A percentile compares a stretch with the other conserved stretches of the same genome.
Evolutionary conservation across 192 early-diverging fungal genomes (phyloP).

Genomic region (Podochytrium sp.): DNA sequence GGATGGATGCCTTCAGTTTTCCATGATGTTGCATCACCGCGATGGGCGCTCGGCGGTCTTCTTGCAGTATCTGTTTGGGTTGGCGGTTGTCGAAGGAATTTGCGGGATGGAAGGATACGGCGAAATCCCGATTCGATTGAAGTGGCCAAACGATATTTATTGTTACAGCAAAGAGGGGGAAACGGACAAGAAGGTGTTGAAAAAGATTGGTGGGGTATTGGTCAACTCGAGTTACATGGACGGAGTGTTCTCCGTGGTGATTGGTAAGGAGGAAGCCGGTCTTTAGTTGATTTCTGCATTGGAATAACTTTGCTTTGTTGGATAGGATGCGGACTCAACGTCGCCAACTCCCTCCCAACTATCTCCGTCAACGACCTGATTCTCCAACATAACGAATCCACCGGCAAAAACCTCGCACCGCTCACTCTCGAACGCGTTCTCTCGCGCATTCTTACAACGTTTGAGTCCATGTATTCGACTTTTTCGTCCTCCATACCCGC

Average conservation of each 20-base stretch:
- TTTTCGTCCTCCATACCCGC: slow-evolving; percentile 63
- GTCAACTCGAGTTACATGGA: slow-evolving; percentile 78
- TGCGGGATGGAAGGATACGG: slow-evolving; percentile 71
- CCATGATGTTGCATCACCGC: slow-evolving; percentile 76
- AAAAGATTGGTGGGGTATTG: slow-evolving; percentile 89
- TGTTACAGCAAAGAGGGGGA: not conserved
- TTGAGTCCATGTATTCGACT: slow-evolving; percentile 76
- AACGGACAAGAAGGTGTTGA: slow-evolving; percentile 22
- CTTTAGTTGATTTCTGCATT: not conserved
- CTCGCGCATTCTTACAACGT: slow-evolving; percentile 66
- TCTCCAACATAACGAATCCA: slow-evolving; percentile 52
- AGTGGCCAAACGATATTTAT: slow-evolving; percentile 99
- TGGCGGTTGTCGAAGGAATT: slow-evolving; percentile 84
- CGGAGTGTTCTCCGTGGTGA: slow-evolving; percentile 77
- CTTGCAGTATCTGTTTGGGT: slow-evolving; percentile 90
- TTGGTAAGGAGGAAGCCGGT: too few relatives aligned
- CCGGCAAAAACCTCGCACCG: slow-evolving; percentile 51
- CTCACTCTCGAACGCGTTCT: slow-evolving; percentile 73
- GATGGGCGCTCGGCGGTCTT: slow-evolving; percentile 75
- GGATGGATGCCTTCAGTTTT: slow-evolving; percentile 86
- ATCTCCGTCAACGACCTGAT: slow-evolving; percentile 86
- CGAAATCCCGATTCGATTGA: slow-evolving; percentile 80
- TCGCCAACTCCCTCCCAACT: slow-evolving; percentile 83
- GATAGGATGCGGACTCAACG: slow-evolving; percentile 85
- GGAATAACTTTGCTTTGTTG: slow-evolving; percentile 34